Evolutionary conservation across 192 early-diverging fungal genomes (phyloP).

Genomic region (Oehlia diaphana): DNA sequence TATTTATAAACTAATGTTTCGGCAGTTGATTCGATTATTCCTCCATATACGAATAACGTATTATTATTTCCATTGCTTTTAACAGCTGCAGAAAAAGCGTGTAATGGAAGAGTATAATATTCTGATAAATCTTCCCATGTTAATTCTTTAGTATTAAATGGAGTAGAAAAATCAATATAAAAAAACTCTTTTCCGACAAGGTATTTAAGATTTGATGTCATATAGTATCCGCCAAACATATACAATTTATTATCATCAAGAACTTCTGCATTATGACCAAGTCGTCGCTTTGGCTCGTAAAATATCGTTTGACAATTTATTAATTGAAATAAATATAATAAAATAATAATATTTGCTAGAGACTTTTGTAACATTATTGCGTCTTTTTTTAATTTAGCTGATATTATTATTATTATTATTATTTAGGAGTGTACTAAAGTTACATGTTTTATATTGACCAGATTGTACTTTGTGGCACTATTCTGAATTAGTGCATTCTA

Average conservation of each 20-base stretch:
- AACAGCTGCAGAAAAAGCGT: too few relatives aligned
- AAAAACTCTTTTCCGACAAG: background rate
- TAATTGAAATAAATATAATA: too few relatives aligned
- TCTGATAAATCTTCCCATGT: background rate
- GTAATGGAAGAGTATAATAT: background rate
- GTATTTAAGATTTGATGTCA: too few relatives aligned
- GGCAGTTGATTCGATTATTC: background rate
- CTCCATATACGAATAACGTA: background rate
- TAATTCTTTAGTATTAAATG: background rate
- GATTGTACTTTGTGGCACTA: too few relatives aligned
- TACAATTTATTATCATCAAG: background rate
- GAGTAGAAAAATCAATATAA: background rate
- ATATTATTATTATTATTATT: too few relatives aligned
- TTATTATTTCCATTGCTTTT: background rate
- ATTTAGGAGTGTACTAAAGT: too few relatives aligned
- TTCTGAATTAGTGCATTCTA: too few relatives aligned
- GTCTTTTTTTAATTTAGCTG: too few relatives aligned
- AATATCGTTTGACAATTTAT: too few relatives aligned
- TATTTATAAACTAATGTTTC: background rate
- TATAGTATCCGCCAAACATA: background rate
- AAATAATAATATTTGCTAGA: too few relatives aligned
- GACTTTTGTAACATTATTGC: too few relatives aligned
- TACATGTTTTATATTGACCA: too few relatives aligned
- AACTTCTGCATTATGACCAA: background rate
- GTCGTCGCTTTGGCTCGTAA: background rate